phyloP scores from a whole-genome alignment of 148 eudicot genomes.

The Rhododendron simsii region DNA sequence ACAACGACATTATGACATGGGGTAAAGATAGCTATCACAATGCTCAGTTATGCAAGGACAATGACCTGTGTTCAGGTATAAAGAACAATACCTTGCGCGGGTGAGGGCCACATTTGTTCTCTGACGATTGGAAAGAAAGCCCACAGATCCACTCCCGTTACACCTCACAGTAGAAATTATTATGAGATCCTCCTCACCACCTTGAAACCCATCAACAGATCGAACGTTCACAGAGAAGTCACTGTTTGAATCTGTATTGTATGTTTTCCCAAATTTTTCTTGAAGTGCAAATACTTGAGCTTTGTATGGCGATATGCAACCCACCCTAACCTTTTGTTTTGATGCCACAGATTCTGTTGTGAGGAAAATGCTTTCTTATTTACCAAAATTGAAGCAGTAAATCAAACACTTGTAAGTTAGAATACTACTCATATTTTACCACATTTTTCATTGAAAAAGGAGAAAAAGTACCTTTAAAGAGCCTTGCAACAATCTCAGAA shows the following conservation, averaged over 20 bases:
- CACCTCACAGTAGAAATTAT: slow-evolving; percentile 64
- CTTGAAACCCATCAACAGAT: neutral
- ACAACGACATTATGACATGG: slow-evolving; percentile 13
- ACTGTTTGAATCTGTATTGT: neutral
- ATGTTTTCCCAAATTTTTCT: neutral
- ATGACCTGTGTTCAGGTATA: neutral
- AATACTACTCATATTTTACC: neutral
- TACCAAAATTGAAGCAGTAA: slow-evolving; percentile 23
- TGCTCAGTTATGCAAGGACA: neutral
- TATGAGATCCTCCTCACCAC: slow-evolving; percentile 38
- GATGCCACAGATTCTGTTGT: slow-evolving; percentile 18
- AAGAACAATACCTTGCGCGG: slow-evolving; percentile 33
- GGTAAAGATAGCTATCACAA: slow-evolving; percentile 33
- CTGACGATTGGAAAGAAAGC: slow-evolving; percentile 61
- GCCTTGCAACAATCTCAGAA: slow-evolving; percentile 32
- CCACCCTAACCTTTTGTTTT: slow-evolving; percentile 38
- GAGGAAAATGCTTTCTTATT: slow-evolving; percentile 11
- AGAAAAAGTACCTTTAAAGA: slow-evolving; percentile 28
- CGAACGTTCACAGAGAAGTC: neutral
- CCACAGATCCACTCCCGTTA: slow-evolving; percentile 49
- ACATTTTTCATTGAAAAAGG: neutral
- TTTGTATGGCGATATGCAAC: slow-evolving; percentile 53
- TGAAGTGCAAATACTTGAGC: neutral
- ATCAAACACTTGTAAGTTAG: slow-evolving; percentile 23
- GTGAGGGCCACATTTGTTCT: slow-evolving; percentile 35